These are phyloP conservation scores for Astrothelium macrocarpum DNA, from an alignment of 495 filamentous ascomycete genomes.

Conservation along the genomic window DNA sequence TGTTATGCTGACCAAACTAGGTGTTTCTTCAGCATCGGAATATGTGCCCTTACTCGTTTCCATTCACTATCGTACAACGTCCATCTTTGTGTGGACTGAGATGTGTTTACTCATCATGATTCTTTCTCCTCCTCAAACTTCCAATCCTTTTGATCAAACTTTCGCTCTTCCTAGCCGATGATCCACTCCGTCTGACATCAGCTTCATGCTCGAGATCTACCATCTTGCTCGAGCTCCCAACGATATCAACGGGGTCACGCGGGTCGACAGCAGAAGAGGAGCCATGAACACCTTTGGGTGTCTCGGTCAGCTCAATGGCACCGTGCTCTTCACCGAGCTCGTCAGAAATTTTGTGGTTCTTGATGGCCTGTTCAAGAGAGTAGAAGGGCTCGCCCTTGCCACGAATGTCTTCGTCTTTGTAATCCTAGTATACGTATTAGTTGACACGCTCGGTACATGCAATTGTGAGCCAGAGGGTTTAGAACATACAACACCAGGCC, in stretches of 20 bases:
- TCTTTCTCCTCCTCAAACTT: slow-evolving; percentile 23
- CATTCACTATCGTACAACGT: slow-evolving; percentile 2
- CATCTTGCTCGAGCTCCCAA: slow-evolving; percentile 19
- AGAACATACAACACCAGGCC: slow-evolving; percentile 53
- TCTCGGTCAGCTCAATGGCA: slow-evolving; percentile 13
- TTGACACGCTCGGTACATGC: background rate
- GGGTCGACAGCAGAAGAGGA: slow-evolving; percentile 10
- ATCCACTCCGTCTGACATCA: background rate
- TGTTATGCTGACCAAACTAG: background rate
- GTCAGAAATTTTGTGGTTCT: slow-evolving; percentile 38
- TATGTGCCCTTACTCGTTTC: background rate
- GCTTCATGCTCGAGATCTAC: slow-evolving; percentile 17
- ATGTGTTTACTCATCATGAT: slow-evolving; percentile 8
- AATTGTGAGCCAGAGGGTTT: background rate
- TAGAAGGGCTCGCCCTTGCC: slow-evolving; percentile 72
- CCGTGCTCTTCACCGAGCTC: slow-evolving; percentile 19
- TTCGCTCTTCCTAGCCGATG: slow-evolving; percentile 1
- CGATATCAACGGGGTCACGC: slow-evolving; percentile 19
- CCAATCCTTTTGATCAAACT: slow-evolving; percentile 25
- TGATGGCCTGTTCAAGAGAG: slow-evolving; percentile 54
- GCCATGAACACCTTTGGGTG: background rate
- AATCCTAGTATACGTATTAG: slow-evolving; percentile 40
- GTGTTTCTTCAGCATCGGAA: background rate
- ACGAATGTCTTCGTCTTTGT: slow-evolving; percentile 61
- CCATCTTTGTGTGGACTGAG: background rate